Evolutionary conservation across 108 stramenopile species (phyloP).

Genomic region (Cylindrotheca fusiformis): DNA sequence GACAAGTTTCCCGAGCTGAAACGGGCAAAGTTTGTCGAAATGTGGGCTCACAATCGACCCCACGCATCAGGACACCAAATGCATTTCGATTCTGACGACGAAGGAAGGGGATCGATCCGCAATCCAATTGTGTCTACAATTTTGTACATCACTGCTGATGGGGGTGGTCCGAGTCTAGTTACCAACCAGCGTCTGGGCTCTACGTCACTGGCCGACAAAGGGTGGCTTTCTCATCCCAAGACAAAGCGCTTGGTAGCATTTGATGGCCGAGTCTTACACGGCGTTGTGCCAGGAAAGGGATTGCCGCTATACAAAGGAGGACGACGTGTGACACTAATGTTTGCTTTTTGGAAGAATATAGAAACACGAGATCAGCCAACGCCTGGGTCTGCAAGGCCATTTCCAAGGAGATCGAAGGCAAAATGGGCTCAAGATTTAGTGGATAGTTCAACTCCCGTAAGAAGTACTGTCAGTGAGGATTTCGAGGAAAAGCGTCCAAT

Average conservation of each 20-base stretch:
- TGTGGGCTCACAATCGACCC: constrained; percentile 94
- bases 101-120: constrained; percentile 66
- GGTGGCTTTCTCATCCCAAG: constrained; percentile 69
- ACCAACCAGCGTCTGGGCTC: constrained; percentile 63
- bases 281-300: constrained; percentile 88
- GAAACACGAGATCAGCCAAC: constrained; percentile 39
- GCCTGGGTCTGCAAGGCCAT: constrained; percentile 65
- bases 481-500: constrained; percentile 33
- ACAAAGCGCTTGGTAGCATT: constrained; percentile 68
- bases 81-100: constrained; percentile 91
- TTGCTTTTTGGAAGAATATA: constrained; percentile 88
- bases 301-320: constrained; percentile 8
- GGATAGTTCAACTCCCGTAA: not conserved
- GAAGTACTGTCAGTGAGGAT: constrained; percentile 5
- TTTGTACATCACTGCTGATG: constrained; percentile 48
- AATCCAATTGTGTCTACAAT: constrained; percentile 82
- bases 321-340: constrained; percentile 84
- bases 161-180: constrained; percentile 80
- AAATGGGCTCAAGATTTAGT: constrained; percentile 21
- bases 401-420: constrained; percentile 29
- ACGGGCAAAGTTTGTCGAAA: constrained; percentile 57
- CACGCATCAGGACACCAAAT: constrained; percentile 89
- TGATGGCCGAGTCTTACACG: constrained; percentile 83
- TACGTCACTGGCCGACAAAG: constrained; percentile 54
- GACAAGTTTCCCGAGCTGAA: constrained; percentile 36